phyloP scores from a whole-genome alignment of 179 eudicot species.

The Corrigiola litoralis region DNA sequence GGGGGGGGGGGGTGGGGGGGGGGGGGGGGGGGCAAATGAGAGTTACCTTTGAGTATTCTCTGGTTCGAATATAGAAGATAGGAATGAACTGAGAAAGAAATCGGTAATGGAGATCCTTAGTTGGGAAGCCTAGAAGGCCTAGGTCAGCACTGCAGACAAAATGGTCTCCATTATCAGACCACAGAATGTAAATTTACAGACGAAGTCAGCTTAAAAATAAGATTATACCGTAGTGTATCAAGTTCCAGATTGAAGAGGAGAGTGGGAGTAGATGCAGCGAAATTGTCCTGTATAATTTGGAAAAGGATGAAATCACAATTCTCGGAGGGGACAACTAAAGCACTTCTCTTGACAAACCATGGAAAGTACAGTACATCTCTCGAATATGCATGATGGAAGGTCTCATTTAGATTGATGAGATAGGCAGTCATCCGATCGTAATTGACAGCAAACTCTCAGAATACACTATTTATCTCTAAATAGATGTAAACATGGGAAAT shows the following conservation, averaged over 20 bases:
- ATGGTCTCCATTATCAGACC: conserved; percentile 3
- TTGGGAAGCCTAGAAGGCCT: conserved; percentile 90
- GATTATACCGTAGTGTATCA: conserved; percentile 79
- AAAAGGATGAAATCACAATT: neutral
- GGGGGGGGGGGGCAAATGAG: too few species aligned
- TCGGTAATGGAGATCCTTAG: conserved; percentile 83
- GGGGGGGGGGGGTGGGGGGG: too few species aligned
- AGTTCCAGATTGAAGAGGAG: conserved; percentile 95
- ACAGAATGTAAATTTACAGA: neutral
- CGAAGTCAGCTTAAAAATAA: conserved; percentile 8
- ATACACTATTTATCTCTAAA: neutral
- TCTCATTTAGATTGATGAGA: neutral
- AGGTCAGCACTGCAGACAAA: conserved; percentile 77
- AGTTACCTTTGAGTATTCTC: conserved; percentile 96
- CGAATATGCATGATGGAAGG: neutral
- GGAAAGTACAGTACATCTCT: neutral
- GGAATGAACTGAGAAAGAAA: conserved; percentile 95
- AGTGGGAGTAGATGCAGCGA: conserved; percentile 74
- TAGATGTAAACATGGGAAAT: too few species aligned
- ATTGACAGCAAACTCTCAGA: neutral
- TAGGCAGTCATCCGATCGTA: too few species aligned
- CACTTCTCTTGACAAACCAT: neutral
- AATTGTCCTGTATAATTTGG: conserved; percentile 61
- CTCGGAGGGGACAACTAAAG: neutral
- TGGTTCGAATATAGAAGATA: conserved; percentile 80